Percentiles rank a stretch among this genome's conserved stretches.
Evolutionary conservation across 2,329 filamentous ascomycete genomes (phyloP).

Genomic region (Trichoderma atrobrunneum): DNA sequence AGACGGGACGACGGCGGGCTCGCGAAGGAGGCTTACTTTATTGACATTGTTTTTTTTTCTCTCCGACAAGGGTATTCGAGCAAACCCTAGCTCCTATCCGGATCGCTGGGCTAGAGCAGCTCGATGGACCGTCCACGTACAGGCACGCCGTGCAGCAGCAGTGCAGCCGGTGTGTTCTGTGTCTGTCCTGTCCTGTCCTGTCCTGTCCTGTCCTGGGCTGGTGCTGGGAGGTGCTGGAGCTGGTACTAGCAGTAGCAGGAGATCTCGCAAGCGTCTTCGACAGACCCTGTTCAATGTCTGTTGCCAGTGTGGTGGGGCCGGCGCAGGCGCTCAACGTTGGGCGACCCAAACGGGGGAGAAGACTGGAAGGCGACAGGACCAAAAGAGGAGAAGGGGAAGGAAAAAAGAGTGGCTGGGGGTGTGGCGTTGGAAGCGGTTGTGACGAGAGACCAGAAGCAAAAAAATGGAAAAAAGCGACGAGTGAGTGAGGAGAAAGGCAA

Average conservation of each 20-base stretch:
- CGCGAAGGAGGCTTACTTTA: conserved; percentile 47
- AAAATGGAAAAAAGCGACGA: neutral
- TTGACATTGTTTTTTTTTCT: conserved; percentile 45
- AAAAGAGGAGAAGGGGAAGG: conserved; percentile 5
- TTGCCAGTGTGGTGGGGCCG: conserved; percentile 18
- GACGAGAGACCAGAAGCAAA: neutral
- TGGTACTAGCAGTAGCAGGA: conserved; percentile 13
- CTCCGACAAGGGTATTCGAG: conserved; percentile 33
- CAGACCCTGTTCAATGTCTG: conserved; percentile 10
- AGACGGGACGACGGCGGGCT: conserved; percentile 18
- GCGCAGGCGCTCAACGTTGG: conserved; percentile 15
- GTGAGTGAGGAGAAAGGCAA: neutral
- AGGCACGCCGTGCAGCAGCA: conserved; percentile 19
- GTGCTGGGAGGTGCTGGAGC: neutral
- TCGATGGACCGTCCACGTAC: conserved; percentile 17
- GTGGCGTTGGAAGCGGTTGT: conserved; percentile 2
- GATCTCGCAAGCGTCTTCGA: conserved; percentile 18
- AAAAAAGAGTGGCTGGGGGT: conserved; percentile 19
- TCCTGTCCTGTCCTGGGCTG: neutral
- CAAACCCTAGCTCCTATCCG: conserved; percentile 33
- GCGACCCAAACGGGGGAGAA: conserved; percentile 10
- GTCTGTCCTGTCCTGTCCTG: neutral
- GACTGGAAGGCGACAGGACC: neutral
- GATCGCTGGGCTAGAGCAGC: conserved; percentile 22
- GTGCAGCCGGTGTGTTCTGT: conserved; percentile 12